Percentiles rank a stretch among this genome's conserved stretches.
Conservation (phyloP, 176 grass and related monocot genomes). For the Oryza longistaminata region DNA sequence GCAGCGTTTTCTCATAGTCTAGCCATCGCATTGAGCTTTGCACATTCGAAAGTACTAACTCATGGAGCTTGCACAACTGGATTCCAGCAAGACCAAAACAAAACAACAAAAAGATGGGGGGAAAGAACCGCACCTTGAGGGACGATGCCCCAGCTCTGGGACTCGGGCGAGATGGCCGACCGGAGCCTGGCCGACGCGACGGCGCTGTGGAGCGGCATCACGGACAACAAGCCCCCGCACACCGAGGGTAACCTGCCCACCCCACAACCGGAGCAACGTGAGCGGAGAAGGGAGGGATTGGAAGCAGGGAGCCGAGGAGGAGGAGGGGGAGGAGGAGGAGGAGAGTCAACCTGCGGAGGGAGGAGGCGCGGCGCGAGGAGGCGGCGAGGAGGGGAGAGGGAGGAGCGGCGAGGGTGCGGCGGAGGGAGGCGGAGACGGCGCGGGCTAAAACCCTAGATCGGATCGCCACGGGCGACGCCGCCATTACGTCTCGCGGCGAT, state of each 20-base stretch:
- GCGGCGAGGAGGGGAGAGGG: background rate
- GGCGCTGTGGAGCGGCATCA: slow-evolving; percentile 71
- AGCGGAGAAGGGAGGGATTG: background rate
- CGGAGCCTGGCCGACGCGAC: slow-evolving; percentile 58
- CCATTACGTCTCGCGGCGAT: slow-evolving; percentile 30
- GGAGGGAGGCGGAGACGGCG: slow-evolving; percentile 33
- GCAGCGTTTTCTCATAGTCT: background rate
- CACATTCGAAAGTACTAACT: too few relatives aligned
- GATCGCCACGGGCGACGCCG: slow-evolving; percentile 31
- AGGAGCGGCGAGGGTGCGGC: background rate
- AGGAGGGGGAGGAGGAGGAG: background rate
- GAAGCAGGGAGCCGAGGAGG: background rate
- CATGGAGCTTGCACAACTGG: too few relatives aligned
- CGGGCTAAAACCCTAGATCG: slow-evolving; percentile 63
- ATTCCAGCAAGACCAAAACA: too few relatives aligned
- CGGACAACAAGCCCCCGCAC: slow-evolving; percentile 53
- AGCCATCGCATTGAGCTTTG: too few relatives aligned
- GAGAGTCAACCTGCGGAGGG: slow-evolving; percentile 38
- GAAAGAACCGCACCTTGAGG: slow-evolving; percentile 53
- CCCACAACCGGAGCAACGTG: background rate
- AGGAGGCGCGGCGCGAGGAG: slow-evolving; percentile 37
- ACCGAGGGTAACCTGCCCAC: slow-evolving; percentile 47
- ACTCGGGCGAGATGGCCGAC: slow-evolving; percentile 61
- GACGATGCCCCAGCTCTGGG: slow-evolving; percentile 71
- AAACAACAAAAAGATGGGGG: too few relatives aligned